Base-by-base conservation (phyloP, 2,329 filamentous ascomycete species). In the Arthrobotrys pseudoclavata region DNA sequence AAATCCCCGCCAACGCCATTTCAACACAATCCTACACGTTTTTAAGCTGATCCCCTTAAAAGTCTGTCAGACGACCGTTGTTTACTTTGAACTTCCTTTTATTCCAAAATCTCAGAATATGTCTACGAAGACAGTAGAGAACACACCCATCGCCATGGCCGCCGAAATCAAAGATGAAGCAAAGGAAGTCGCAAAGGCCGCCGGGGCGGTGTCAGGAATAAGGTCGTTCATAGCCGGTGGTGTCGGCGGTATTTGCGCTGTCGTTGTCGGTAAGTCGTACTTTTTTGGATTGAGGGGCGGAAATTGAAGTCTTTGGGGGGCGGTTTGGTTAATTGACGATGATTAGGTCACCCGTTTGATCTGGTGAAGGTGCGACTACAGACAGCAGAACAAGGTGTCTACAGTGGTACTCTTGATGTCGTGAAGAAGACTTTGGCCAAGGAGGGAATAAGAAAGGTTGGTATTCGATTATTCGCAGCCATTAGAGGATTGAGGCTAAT, bases 321-420 rank as follows among this genome's bases (percentile, higher is more conserved):
- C 6, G 3, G 9, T 45, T 48, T 31, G 34, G 50, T 18, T 18
- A 85, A 72, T 57, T 50, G 12, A 57, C 24, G 13, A 5, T 45
- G 1, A 22, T 7, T 6, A 81, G 81, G 96, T 71, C 96, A 99
- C 84, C 96, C 96, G 9, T 99, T 99, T 83, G 96, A 99, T 84
- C 87, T 99, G 81, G 95, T 98, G 84, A 99, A 99, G 86, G 96
- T 99, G 80, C 92, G 96, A 75, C 86, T 99, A 84, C 96, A 99
- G 87, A 99, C 96, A 1, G 94, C 96, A 40, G 94, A 98, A 85
- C 91, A 90, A 84, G 96, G 96, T 60, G 92, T 97, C 40, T 99
- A 99, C 85, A 91, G 87, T 40, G 91, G 92, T 53, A 96, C 96
- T 13, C 87, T 98, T 82, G 96, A 99, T 85, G 95, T 97, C 0